Percentiles rank a stretch among this genome's conserved stretches.
phyloP scores from a whole-genome alignment of 1,284 basidiomycete species.

The Papiliotrema fonsecae region DNA sequence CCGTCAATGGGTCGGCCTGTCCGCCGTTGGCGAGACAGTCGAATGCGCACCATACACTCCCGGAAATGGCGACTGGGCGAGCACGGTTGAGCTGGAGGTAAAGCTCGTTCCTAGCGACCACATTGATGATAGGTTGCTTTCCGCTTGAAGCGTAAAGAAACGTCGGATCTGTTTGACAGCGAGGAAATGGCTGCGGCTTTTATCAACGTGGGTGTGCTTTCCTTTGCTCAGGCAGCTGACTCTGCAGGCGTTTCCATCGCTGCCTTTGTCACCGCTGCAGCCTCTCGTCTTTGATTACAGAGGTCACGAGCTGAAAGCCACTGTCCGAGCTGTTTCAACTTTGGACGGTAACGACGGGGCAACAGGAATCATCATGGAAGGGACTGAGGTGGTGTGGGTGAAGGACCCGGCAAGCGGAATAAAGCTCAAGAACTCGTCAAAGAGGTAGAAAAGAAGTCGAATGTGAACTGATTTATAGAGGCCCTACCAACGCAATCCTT shows the following conservation, averaged over 20 bases:
- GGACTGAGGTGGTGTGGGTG: slow-evolving; percentile 83
- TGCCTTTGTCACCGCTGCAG: slow-evolving; percentile 59
- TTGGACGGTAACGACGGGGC: slow-evolving; percentile 49
- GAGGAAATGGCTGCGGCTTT: slow-evolving; percentile 80
- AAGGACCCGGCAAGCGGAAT: slow-evolving; percentile 76
- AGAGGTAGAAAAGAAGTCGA: slow-evolving; percentile 57
- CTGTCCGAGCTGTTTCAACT: slow-evolving; percentile 63
- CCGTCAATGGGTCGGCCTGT: slow-evolving; percentile 81
- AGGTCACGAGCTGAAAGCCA: slow-evolving; percentile 74
- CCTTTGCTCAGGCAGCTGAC: neutral
- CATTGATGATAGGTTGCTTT: slow-evolving; percentile 56
- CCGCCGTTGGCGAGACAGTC: slow-evolving; percentile 68
- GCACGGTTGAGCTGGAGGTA: slow-evolving; percentile 68
- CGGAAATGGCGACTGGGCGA: slow-evolving; percentile 63
- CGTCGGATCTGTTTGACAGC: slow-evolving; percentile 68
- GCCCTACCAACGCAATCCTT: slow-evolving; percentile 90
- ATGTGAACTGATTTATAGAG: slow-evolving; percentile 49
- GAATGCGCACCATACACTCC: slow-evolving; percentile 63
- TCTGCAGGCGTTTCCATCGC: slow-evolving; percentile 60
- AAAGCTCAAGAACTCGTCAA: slow-evolving; percentile 88
- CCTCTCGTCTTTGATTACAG: slow-evolving; percentile 85
- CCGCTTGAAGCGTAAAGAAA: slow-evolving; percentile 59
- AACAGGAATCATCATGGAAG: slow-evolving; percentile 82
- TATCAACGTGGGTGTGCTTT: slow-evolving; percentile 50
- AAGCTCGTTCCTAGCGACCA: slow-evolving; percentile 8